Conservation (phyloP, 129 eudicot genomes). For the Artemisia argyi region DNA sequence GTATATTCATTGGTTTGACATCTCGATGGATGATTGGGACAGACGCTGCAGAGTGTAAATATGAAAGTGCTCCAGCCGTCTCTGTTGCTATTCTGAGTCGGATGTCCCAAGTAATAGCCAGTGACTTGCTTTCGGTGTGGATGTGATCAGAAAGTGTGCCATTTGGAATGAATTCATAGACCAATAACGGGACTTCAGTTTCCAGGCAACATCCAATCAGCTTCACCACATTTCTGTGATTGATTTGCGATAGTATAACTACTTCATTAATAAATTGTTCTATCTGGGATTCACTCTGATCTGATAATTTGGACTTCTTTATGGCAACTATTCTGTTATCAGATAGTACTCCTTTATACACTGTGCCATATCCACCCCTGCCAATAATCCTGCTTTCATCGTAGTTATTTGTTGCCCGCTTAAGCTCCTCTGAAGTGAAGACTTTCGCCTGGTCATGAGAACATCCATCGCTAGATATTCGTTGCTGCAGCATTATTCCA, state of each 20-base stretch:
- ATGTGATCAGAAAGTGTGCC: constrained; percentile 49
- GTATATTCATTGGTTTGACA: constrained; percentile 48
- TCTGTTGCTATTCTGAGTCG: constrained; percentile 38
- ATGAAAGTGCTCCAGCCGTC: constrained; percentile 43
- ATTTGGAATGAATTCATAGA: constrained; percentile 39
- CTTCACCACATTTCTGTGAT: constrained; percentile 38
- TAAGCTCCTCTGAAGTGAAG: constrained; percentile 33
- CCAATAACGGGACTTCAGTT: constrained; percentile 32
- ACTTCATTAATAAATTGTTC: constrained; percentile 59
- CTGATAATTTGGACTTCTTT: constrained; percentile 32
- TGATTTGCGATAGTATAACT: constrained; percentile 34
- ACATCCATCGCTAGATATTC: constrained; percentile 14
- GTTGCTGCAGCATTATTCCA: constrained; percentile 44
- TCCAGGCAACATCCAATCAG: constrained; percentile 40
- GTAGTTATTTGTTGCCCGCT: constrained; percentile 45
- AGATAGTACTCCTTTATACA: constrained; percentile 43
- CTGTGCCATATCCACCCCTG: constrained; percentile 46
- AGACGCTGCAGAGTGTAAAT: constrained; percentile 42
- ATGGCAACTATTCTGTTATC: constrained; percentile 42
- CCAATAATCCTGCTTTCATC: constrained; percentile 42
- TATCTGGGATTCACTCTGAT: constrained; percentile 23
- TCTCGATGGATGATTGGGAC: constrained; percentile 50
- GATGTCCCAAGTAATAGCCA: constrained; percentile 25
- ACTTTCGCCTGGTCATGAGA: constrained; percentile 31
- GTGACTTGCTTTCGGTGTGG: constrained; percentile 20